Base-by-base conservation (phyloP, 2,329 filamentous ascomycete species). In the Didymella pomorum region DNA sequence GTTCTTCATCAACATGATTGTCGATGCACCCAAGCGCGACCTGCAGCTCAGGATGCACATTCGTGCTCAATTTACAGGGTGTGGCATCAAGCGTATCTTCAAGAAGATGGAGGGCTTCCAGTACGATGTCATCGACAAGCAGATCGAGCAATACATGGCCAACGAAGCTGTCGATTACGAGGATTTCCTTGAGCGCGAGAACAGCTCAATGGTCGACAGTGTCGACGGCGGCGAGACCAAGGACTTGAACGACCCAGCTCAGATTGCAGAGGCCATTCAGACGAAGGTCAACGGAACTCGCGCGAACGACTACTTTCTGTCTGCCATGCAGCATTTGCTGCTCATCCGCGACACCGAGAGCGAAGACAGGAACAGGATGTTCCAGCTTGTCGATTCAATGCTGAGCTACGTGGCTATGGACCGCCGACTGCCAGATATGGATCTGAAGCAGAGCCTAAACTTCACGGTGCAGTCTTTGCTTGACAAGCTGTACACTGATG, bases 401-500 rank as follows among this genome's bases (percentile, higher is more conserved):
- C 87, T 99, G 65, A 97, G 93, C 78, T 98, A 98, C 78, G 94
- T 99, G 62, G 94, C 94, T 69, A 99, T 99, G 94, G 95, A 99
- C 78, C 87, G 95, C 72, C 86, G 95, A 63, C 79, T 98, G 64
- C 95, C 95, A 37, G 94, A 99, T 78, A 94, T 98, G 88, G 95
- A 99, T 76, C 86, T 99, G 59, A 97, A 97, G 81, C 94, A 98
- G 77, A 96, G 93, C 73, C 86, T 99, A 65, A 97, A 96, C 76
- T 98, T 98, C 71, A 97, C 94, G 0, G 95, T 99, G 10, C 95
- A 98, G 79, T 96, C 87, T 76, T 83, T 99, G 67, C 83, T 99
- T 62, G 95, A 98, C 80, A 96, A 96, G 79, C 83, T 99, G 51
- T 95, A 98, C 74, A 98, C 95, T 2, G 95, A 99, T 79, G 93